Evolutionary conservation across 768 basidiomycete genomes (phyloP).

Genomic region (Fibroporia radiculosa): DNA sequence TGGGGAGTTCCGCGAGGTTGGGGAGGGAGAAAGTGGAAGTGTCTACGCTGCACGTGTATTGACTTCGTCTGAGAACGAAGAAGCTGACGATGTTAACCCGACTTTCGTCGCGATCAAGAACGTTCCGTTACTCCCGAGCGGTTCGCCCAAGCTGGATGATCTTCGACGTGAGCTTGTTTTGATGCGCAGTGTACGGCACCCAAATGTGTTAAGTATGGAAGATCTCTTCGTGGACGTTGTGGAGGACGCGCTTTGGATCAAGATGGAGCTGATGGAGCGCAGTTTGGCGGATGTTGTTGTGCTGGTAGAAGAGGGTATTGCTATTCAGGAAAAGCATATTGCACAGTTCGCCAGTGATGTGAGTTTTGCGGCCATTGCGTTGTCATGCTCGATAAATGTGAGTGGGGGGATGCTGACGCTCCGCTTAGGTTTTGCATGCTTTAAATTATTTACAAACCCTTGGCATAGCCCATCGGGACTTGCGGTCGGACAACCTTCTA

Average conservation of each 20-base stretch:
- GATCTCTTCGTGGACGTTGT: slow-evolving; percentile 60
- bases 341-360: slow-evolving; percentile 76
- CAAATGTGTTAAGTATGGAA: slow-evolving; percentile 61
- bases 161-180: slow-evolving; percentile 53
- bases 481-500: slow-evolving; percentile 78
- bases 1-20: slow-evolving; percentile 66
- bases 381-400: slow-evolving; percentile 3
- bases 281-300: slow-evolving; percentile 77
- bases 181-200: slow-evolving; percentile 49
- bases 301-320: slow-evolving; percentile 52
- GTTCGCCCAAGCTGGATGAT: slow-evolving; percentile 57
- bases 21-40: slow-evolving; percentile 76
- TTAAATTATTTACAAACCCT: slow-evolving; percentile 58
- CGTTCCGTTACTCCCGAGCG: slow-evolving; percentile 49
- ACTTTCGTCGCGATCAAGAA: slow-evolving; percentile 66
- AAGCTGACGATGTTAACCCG: slow-evolving; percentile 5
- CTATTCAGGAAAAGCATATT: slow-evolving; percentile 60
- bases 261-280: slow-evolving; percentile 88
- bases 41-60: slow-evolving; percentile 43
- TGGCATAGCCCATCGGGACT: slow-evolving; percentile 73
- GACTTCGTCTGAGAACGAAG: not conserved
- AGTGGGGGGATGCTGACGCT: slow-evolving; percentile 1
- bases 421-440: slow-evolving; percentile 51
- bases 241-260: slow-evolving; percentile 60
- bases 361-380: slow-evolving; percentile 23